Evolutionary conservation across 2,329 filamentous ascomycete genomes (phyloP).

Genomic region (Penicillium sp.): DNA sequence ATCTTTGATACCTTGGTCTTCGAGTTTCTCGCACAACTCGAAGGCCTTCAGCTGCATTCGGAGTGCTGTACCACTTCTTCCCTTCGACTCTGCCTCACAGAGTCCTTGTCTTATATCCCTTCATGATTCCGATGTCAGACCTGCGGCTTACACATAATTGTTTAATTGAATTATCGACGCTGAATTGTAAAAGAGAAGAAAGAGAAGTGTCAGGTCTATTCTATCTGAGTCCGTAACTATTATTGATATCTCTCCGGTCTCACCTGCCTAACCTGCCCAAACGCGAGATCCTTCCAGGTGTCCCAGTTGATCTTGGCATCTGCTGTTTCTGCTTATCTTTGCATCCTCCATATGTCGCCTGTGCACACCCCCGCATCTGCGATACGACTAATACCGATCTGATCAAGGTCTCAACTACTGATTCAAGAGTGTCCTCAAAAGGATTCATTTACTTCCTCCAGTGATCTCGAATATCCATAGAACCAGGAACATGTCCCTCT

Average conservation of each 20-base stretch:
- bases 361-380: neutral
- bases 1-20: slow-evolving; percentile 24
- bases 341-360: neutral
- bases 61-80: slow-evolving; percentile 18
- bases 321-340: slow-evolving; percentile 5
- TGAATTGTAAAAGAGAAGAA: slow-evolving; percentile 1
- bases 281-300: neutral
- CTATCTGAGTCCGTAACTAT: neutral
- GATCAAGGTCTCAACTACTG: neutral
- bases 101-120: slow-evolving; percentile 32
- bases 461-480: neutral
- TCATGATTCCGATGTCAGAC: slow-evolving; percentile 20
- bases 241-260: neutral
- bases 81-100: slow-evolving; percentile 19
- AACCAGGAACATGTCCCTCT: slow-evolving; percentile 13
- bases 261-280: neutral
- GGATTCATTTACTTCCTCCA: neutral
- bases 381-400: neutral
- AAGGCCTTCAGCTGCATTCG: slow-evolving; percentile 17
- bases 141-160: slow-evolving; percentile 26
- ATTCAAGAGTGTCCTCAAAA: neutral
- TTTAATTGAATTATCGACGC: slow-evolving; percentile 22
- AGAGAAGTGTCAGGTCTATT: neutral
- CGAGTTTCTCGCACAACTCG: slow-evolving; percentile 10
- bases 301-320: neutral